phyloP scores from a whole-genome alignment of 1,284 basidiomycete genomes.

The Kalmanozyma brasiliensis region DNA sequence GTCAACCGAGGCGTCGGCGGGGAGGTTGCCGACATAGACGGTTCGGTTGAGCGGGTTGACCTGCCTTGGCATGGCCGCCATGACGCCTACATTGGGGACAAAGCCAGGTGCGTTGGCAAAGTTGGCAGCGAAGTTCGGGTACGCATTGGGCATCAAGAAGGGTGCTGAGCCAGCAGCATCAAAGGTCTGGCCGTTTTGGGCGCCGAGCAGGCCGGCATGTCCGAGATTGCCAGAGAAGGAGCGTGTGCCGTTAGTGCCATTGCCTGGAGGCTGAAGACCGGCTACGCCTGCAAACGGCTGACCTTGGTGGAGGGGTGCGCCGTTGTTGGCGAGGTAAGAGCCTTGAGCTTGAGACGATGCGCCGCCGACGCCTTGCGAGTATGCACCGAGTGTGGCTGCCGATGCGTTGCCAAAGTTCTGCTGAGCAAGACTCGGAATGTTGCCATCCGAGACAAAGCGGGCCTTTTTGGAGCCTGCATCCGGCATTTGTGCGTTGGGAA shows the following conservation, averaged over 20 bases:
- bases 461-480: slow-evolving; percentile 49
- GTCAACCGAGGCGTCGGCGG: slow-evolving; percentile 93
- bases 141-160: slow-evolving; percentile 37
- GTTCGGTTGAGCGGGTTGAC: slow-evolving; percentile 73
- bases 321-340: slow-evolving; percentile 26
- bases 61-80: slow-evolving; percentile 34
- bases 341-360: slow-evolving; percentile 18
- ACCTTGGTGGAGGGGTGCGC: slow-evolving; percentile 15
- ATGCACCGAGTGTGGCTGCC: slow-evolving; percentile 14
- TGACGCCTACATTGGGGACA: slow-evolving; percentile 33
- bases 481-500: slow-evolving; percentile 24
- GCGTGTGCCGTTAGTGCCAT: slow-evolving; percentile 47
- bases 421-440: slow-evolving; percentile 44
- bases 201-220: slow-evolving; percentile 27
- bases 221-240: slow-evolving; percentile 52
- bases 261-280: slow-evolving; percentile 43
- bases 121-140: slow-evolving; percentile 37
- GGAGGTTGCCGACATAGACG: slow-evolving; percentile 96
- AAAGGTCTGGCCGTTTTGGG: slow-evolving; percentile 22
- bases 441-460: slow-evolving; percentile 58
- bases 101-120: slow-evolving; percentile 34
- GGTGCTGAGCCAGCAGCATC: slow-evolving; percentile 26
- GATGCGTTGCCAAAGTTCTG: slow-evolving; percentile 31
- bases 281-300: slow-evolving; percentile 28
- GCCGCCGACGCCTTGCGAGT: slow-evolving; percentile 4